Percentiles rank a stretch among this genome's conserved stretches.
phyloP scores from a whole-genome alignment of 129 eudicot species.

The Helianthus tuberosus region DNA sequence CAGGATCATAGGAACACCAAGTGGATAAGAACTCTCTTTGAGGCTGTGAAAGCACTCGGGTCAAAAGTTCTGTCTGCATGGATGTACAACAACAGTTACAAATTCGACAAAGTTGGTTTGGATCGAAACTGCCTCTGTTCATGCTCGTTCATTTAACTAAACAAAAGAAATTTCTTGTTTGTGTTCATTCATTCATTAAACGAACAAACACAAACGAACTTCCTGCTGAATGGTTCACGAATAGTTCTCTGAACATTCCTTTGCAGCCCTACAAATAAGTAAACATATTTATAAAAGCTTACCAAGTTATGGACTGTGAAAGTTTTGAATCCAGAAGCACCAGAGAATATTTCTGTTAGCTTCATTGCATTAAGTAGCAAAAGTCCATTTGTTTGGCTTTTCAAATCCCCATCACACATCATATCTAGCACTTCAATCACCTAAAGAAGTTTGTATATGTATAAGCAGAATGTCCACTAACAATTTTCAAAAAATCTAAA shows the following conservation, averaged over 20 bases:
- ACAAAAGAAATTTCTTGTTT: too few species aligned
- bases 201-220: too few species aligned
- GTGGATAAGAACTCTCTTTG: conserved; percentile 61
- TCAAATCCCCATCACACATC: conserved; percentile 45
- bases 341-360: conserved; percentile 68
- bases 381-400: conserved; percentile 37
- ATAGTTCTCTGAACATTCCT: too few species aligned
- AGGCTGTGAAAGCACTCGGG: conserved; percentile 52
- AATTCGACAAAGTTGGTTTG: background rate
- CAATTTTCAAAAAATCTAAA: background rate
- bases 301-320: conserved; percentile 59
- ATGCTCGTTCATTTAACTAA: too few species aligned
- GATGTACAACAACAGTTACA: background rate
- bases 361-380: conserved; percentile 85
- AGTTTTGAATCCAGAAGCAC: conserved; percentile 74
- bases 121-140: too few species aligned
- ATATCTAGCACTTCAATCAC: conserved; percentile 65
- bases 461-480: background rate
- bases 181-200: too few species aligned
- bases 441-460: conserved; percentile 31
- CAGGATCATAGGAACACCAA: conserved; percentile 83
- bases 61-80: conserved; percentile 64
- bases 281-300: conserved; percentile 30
- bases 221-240: too few species aligned
- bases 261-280: background rate